Evolutionary conservation across 2,329 filamentous ascomycete genomes (phyloP), one percentile per base, ranked within the genome.

Genomic region (Aspergillus sp.): DNA sequence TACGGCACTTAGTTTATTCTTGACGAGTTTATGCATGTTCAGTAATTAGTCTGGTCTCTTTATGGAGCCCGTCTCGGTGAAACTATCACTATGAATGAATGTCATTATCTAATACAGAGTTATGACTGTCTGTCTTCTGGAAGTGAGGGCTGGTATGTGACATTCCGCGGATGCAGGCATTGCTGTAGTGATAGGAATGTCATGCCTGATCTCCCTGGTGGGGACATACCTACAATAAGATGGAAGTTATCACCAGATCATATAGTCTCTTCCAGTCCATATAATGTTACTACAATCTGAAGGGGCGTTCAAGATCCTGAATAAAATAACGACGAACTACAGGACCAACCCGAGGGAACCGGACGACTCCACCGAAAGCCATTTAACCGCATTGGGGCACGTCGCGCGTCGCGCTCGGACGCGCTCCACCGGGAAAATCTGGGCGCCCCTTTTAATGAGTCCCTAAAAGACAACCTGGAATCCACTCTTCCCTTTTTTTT

Each of bases 361-460:
- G 26, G 26, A 7, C 26, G 26, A 42, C 39, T 42, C 39, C 39
- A 42, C 39, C 39, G 10, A 6, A 63, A 36, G 1, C 32, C 12
- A 62, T 65, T 60, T 64, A 62, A 61, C 62, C 58, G 6, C 3
- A 53, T 65, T 57, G 46, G 56, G 54, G 49, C 52, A 56, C 54
- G 55, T 63, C 63, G 64, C 63, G 64, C 60, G 36, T 57, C 67
- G 61, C 64, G 64, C 36, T 42, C 36, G 36, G 36, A 55, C 67
- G 62, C 63, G 61, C 58, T 54, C 52, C 59, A 55, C 54, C 58
- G 20, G 29, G 26, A 64, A 62, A 60, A 58, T n/a, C 51, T 45
- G 29, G 42, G 29, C n/a, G 49, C 52, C 53, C 22, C 45, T 47
- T 55, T 49, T 36, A 36, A 12, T 36, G 11, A 12, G 10, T 14